Evolutionary conservation across 208 protist species (phyloP).

Genomic region (Trypanosoma brucei): DNA sequence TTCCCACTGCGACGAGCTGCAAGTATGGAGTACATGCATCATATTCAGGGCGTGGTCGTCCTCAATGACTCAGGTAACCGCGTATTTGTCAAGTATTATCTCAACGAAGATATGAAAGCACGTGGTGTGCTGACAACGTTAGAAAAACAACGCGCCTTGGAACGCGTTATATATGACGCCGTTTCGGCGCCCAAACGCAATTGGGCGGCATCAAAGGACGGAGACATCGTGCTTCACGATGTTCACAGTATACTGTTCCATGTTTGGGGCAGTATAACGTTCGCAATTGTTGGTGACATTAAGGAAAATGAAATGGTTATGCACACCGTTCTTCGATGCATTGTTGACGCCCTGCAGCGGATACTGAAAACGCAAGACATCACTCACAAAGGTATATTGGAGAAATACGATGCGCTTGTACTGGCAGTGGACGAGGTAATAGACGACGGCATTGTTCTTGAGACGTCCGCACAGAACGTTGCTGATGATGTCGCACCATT

Average conservation of each 20-base stretch:
- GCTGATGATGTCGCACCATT: constrained; percentile 58
- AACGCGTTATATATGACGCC: constrained; percentile 45
- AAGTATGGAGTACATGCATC: constrained; percentile 81
- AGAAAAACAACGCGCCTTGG: constrained; percentile 67
- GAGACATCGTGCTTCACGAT: constrained; percentile 76
- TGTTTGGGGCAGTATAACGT: constrained; percentile 51
- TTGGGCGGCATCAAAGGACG: constrained; percentile 27
- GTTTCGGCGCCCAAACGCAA: constrained; percentile 26
- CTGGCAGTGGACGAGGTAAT: constrained; percentile 88
- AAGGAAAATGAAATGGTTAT: constrained; percentile 87
- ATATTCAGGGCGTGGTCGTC: constrained; percentile 77
- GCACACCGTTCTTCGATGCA: constrained; percentile 45
- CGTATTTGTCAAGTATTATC: constrained; percentile 89
- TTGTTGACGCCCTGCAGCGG: constrained; percentile 64
- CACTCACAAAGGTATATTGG: constrained; percentile 49
- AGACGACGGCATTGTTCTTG: constrained; percentile 88
- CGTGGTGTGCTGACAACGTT: constrained; percentile 45
- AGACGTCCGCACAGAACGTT: constrained; percentile 60
- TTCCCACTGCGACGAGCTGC: too few species aligned
- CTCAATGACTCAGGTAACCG: constrained; percentile 58
- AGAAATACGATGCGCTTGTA: constrained; percentile 84
- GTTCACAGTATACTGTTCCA: constrained; percentile 70
- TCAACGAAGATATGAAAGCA: constrained; percentile 43
- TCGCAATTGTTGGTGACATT: constrained; percentile 74
- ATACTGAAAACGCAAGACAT: constrained; percentile 49